Evolutionary conservation across 495 filamentous ascomycete species (phyloP).

Genomic region (Paragyromitra xinjiangensis): DNA sequence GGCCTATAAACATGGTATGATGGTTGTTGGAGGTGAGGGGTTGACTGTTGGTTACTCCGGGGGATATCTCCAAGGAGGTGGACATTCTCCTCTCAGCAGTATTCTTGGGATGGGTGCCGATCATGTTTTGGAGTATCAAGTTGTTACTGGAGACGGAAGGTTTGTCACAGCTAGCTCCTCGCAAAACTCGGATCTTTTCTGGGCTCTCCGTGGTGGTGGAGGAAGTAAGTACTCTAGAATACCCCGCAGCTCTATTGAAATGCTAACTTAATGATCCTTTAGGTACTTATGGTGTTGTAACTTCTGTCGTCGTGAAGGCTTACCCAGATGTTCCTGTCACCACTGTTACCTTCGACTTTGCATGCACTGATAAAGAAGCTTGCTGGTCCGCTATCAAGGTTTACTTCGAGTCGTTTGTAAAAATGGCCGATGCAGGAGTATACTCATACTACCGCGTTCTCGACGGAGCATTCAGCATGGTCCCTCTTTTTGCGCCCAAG

Average conservation of each 20-base stretch:
- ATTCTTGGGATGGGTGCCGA: constrained; percentile 68
- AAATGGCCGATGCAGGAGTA: constrained; percentile 63
- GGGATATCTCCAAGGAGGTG: constrained; percentile 68
- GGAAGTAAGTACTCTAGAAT: constrained; percentile 24
- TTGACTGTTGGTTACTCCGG: constrained; percentile 63
- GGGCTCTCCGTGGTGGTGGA: constrained; percentile 59
- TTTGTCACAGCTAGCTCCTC: constrained; percentile 64
- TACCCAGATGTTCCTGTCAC: constrained; percentile 62
- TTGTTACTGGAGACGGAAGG: constrained; percentile 67
- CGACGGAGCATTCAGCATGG: constrained; percentile 56
- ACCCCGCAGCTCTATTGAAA: constrained; percentile 59
- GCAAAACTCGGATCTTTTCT: constrained; percentile 70
- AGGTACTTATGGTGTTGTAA: constrained; percentile 66
- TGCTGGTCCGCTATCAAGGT: constrained; percentile 65
- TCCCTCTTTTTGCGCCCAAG: constrained; percentile 61
- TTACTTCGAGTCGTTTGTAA: constrained; percentile 63
- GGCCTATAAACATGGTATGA: constrained; percentile 62
- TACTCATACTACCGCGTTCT: constrained; percentile 65
- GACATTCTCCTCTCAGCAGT: constrained; percentile 66
- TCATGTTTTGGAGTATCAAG: constrained; percentile 65
- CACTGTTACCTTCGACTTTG: constrained; percentile 61
- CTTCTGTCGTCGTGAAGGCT: constrained; percentile 63
- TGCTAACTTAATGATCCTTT: constrained; percentile 59
- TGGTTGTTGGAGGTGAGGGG: constrained; percentile 64
- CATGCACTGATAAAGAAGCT: constrained; percentile 49